These are phyloP conservation scores for Plantago ovata DNA, from an alignment of 257 asterid species.

Conservation along the genomic window DNA sequence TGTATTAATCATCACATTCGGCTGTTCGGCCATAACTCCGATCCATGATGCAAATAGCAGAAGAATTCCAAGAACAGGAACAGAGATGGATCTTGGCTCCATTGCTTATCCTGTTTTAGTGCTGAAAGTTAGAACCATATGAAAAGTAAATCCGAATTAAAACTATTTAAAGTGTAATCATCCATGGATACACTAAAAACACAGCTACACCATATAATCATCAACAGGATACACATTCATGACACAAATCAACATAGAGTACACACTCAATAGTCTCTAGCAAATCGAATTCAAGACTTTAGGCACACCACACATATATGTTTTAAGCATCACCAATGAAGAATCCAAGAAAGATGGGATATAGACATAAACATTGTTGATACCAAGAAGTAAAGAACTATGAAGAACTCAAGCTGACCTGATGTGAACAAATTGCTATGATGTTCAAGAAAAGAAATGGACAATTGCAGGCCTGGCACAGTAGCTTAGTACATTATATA, in stretches of 20 bases:
- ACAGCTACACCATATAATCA: no score
- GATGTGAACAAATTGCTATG: not conserved
- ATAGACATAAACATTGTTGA: not conserved
- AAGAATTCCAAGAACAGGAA: slow-evolving; percentile 13
- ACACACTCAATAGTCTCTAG: no score
- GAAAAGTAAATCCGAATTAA: not conserved
- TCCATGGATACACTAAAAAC: no score
- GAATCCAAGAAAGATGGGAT: no score
- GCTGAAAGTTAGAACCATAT: not conserved
- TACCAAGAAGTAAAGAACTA: not conserved
- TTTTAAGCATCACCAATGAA: no score
- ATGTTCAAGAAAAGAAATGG: not conserved
- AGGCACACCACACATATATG: no score
- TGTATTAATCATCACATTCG: slow-evolving; percentile 11
- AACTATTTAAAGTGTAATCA: not conserved
- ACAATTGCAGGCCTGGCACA: not conserved
- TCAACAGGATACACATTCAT: no score
- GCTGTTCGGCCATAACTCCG: not conserved
- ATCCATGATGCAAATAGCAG: slow-evolving; percentile 14
- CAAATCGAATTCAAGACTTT: no score
- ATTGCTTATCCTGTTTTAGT: not conserved
- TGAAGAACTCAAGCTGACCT: not conserved
- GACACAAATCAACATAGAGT: no score
- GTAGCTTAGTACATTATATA: not conserved
- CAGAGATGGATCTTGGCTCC: not conserved